Evolutionary conservation across 2,329 filamentous ascomycete genomes (phyloP).

Genomic region (Monilinia fructigena): DNA sequence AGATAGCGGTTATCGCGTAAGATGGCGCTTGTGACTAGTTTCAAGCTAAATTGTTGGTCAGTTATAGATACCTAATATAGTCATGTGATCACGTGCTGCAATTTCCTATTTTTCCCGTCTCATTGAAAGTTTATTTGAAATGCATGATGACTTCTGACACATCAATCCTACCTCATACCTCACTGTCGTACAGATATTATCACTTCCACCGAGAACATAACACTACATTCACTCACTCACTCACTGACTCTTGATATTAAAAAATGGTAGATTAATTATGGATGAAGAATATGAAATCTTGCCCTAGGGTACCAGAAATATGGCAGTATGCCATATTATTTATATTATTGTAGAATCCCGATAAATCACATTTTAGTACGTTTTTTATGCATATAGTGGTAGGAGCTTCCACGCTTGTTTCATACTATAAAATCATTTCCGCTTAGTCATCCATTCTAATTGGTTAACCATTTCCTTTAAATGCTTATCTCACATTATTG

Average conservation of each 20-base stretch:
- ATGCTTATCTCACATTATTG: too few relatives aligned
- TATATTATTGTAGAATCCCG: too few relatives aligned
- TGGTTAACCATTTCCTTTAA: too few relatives aligned
- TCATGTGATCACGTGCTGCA: constrained; percentile 16
- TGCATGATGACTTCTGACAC: constrained; percentile 12
- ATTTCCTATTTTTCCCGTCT: not conserved
- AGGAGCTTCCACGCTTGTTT: too few relatives aligned
- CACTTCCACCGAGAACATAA: not conserved
- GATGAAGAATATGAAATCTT: not conserved
- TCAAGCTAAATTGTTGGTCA: not conserved
- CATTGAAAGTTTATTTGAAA: not conserved
- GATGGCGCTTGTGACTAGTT: constrained; percentile 18
- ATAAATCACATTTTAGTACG: too few relatives aligned
- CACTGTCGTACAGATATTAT: not conserved
- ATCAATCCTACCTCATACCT: not conserved
- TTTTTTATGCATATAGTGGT: too few relatives aligned
- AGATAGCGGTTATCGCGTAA: constrained; percentile 24
- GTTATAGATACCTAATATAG: not conserved
- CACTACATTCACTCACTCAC: not conserved
- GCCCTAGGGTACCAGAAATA: too few relatives aligned
- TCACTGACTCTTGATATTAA: not conserved
- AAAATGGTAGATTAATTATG: not conserved
- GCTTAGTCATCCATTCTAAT: too few relatives aligned
- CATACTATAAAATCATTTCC: too few relatives aligned
- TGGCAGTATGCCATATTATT: too few relatives aligned